A percentile compares a stretch with the other conserved stretches of the same genome.
These are phyloP conservation scores for Backusella circina DNA, from an alignment of 192 early-diverging fungal species.

Conservation along the genomic window DNA sequence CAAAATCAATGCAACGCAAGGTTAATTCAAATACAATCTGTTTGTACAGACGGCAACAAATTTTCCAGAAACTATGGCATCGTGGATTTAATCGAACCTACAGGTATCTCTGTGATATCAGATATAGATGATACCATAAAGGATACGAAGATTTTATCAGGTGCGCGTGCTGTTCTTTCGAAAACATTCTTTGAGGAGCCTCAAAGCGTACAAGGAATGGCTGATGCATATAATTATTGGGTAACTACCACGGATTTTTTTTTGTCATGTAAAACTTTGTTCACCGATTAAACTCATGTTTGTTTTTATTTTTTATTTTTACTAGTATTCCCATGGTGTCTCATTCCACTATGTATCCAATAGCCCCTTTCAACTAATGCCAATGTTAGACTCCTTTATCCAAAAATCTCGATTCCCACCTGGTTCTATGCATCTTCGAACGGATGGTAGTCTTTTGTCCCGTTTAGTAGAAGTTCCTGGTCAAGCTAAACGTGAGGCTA, in stretches of 20 bases:
- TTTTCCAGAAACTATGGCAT: constrained; percentile 32
- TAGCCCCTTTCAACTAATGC: constrained; percentile 79
- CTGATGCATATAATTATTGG: constrained; percentile 47
- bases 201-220: constrained; percentile 38
- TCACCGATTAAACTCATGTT: not conserved
- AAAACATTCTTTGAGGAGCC: constrained; percentile 62
- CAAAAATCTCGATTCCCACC: constrained; percentile 63
- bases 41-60: constrained; percentile 17
- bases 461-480: constrained; percentile 54
- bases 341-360: constrained; percentile 87
- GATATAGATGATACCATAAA: constrained; percentile 95
- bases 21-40: constrained; percentile 19
- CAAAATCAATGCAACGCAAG: constrained; percentile 8
- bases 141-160: constrained; percentile 66
- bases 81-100: constrained; percentile 59
- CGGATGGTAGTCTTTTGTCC: constrained; percentile 58
- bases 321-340: constrained; percentile 52
- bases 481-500: constrained; percentile 49
- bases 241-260: constrained; percentile 14
- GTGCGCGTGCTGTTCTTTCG: constrained; percentile 59
- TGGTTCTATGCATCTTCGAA: constrained; percentile 66
- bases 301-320: constrained; percentile 20
- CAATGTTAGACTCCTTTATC: constrained; percentile 64
- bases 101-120: constrained; percentile 76
- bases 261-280: not conserved